phyloP scores from a whole-genome alignment of 495 filamentous ascomycete species.

The Podospora pseudocomata region DNA sequence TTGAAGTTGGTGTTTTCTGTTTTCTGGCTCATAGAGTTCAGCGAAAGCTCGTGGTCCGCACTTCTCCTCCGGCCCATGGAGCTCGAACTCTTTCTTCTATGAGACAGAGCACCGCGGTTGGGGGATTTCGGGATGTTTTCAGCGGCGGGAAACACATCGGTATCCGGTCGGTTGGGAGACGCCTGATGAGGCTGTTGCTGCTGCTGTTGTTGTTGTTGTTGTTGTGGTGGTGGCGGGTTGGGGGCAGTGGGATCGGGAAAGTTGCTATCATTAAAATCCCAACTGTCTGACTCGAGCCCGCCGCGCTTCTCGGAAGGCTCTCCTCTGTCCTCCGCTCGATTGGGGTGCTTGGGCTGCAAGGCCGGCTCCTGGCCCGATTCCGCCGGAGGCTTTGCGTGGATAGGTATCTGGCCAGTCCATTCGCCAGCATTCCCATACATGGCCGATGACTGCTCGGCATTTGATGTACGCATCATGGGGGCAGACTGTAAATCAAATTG shows the following conservation, averaged over 20 bases:
- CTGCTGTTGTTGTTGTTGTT: background rate
- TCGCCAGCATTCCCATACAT: conserved; percentile 37
- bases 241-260: conserved; percentile 45
- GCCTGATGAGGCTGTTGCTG: conserved; percentile 31
- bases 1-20: conserved; percentile 74
- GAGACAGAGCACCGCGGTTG: conserved; percentile 62
- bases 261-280: conserved; percentile 84
- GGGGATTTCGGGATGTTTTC: conserved; percentile 80
- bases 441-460: conserved; percentile 29
- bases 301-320: conserved; percentile 32
- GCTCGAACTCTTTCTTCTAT: conserved; percentile 79
- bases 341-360: conserved; percentile 18
- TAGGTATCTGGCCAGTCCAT: conserved; percentile 41
- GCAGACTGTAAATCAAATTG: conserved; percentile 40
- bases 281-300: conserved; percentile 63
- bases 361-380: conserved; percentile 51
- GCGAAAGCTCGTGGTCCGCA: conserved; percentile 50
- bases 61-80: conserved; percentile 55
- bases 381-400: conserved; percentile 38
- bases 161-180: conserved; percentile 63
- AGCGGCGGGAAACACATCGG: conserved; percentile 78
- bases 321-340: conserved; percentile 37
- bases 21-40: conserved; percentile 44
- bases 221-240: conserved; percentile 16
- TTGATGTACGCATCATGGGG: conserved; percentile 45